Base-by-base conservation (phyloP, 495 filamentous ascomycete genomes). In the Penicillium alfredii region DNA sequence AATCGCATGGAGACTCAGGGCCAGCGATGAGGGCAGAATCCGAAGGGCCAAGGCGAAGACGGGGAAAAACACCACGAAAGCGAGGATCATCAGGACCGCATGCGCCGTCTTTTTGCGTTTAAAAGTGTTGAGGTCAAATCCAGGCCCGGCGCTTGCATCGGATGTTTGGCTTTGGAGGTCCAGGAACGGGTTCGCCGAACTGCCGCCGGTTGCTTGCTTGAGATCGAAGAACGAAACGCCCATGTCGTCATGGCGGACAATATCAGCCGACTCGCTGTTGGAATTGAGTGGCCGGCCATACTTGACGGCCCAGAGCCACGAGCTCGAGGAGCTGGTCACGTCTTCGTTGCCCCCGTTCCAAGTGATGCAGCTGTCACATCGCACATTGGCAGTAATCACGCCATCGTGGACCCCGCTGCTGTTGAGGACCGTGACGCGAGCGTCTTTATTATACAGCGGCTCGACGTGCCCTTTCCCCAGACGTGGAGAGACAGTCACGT, bases 301-400 rank as follows among this genome's bases (percentile, higher is more conserved):
- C 35, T 75, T 74, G 56, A 67, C 70, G 4, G 78, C 80, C 44
- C 68, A 77, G 43, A 90, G 78, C 73, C 80, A 87, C 13, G 54
- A 45, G 6, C 71, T 64, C 3, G 41, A 50, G 3, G 60, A 51
- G 13, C 44, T 25, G 5, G 23, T 25, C 8, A 25, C 23, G 23
- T 25, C 11, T 25, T 1, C 23, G 3, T n/a, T 44, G 3, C 66
- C 61, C 24, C 74, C 62, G 13, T 51, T 63, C 69, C 82, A 76
- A 3, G 62, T 55, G 10, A 49, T 35, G 45, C 82, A 83, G 23
- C 66, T 76, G 34, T 58, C 45, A 63, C 69, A 72, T 39, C 52
- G 59, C 25, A 83, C 53, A 49, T 81, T 82, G 25, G 78, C 79
- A 28, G 70, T 64, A 71, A 82, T 78, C n/a, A 58, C 64, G 10